phyloP scores from a whole-genome alignment of 495 filamentous ascomycete species.

The Neurospora sp. region DNA sequence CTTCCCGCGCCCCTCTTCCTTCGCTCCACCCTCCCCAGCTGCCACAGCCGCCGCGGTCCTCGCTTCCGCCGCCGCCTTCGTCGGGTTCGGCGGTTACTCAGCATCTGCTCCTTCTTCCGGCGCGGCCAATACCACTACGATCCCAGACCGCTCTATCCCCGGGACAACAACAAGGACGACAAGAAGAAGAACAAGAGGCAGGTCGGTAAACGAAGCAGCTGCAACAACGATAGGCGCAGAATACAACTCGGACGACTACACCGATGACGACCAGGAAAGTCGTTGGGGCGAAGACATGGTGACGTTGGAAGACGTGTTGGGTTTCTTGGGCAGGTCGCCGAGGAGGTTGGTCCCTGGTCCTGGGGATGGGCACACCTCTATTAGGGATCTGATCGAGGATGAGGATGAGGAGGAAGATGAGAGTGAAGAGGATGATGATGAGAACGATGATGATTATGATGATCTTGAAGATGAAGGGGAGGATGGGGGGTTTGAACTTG shows the following conservation, averaged over 20 bases:
- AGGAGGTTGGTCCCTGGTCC: neutral
- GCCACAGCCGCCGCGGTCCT: neutral
- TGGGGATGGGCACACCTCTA: constrained; percentile 48
- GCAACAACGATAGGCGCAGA: neutral
- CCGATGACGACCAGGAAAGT: constrained; percentile 18
- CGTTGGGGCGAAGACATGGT: neutral
- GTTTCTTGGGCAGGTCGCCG: neutral
- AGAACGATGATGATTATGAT: constrained; percentile 36
- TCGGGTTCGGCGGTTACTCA: neutral
- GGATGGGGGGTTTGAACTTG: constrained; percentile 51
- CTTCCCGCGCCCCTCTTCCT: neutral
- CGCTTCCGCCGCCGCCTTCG: neutral
- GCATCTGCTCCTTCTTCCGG: neutral
- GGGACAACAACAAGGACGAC: neutral
- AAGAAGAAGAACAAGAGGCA: neutral
- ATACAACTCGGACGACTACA: constrained; percentile 19
- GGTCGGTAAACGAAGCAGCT: neutral
- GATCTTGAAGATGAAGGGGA: constrained; percentile 9
- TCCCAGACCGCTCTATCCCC: neutral
- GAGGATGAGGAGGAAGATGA: constrained; percentile 21
- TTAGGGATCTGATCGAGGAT: constrained; percentile 8
- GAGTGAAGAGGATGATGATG: constrained; percentile 38
- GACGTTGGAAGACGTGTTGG: neutral
- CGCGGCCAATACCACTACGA: neutral
- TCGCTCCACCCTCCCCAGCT: neutral